Conservation (phyloP, 768 basidiomycete genomes). For the Tylopilus felleus region DNA sequence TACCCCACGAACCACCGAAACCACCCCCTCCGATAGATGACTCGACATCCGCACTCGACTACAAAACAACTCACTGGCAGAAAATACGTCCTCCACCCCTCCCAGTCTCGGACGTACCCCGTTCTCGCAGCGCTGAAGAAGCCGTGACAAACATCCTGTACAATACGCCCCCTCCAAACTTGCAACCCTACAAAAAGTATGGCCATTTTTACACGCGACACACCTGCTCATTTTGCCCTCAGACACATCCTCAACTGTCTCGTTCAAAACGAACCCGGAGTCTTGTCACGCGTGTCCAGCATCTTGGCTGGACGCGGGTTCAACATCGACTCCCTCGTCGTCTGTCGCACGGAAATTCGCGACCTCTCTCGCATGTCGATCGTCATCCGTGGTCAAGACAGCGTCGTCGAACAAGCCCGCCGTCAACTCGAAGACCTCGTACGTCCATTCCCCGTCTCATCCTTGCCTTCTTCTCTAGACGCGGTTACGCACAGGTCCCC, state of each 20-base stretch:
- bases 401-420: slow-evolving; percentile 95
- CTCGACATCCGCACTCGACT: slow-evolving; percentile 93
- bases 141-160: slow-evolving; percentile 97
- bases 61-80: slow-evolving; percentile 76
- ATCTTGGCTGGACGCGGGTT: slow-evolving; percentile 96
- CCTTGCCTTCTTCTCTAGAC: not conserved
- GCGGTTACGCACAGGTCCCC: slow-evolving; percentile 65
- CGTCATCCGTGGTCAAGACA: slow-evolving; percentile 93
- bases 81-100: slow-evolving; percentile 75
- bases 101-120: slow-evolving; percentile 81
- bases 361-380: slow-evolving; percentile 98
- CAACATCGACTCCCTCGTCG: slow-evolving; percentile 98
- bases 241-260: slow-evolving; percentile 97
- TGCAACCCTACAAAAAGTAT: slow-evolving; percentile 91
- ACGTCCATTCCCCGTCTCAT: slow-evolving; percentile 30
- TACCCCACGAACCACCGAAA: slow-evolving; percentile 47
- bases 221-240: slow-evolving; percentile 7
- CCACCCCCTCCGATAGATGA: slow-evolving; percentile 84
- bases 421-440: slow-evolving; percentile 96
- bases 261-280: slow-evolving; percentile 98
- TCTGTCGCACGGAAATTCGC: slow-evolving; percentile 95
- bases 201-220: not conserved
- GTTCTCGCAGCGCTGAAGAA: slow-evolving; percentile 84
- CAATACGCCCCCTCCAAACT: slow-evolving; percentile 88
- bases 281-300: slow-evolving; percentile 96